phyloP scores from a whole-genome alignment of 2,329 filamentous ascomycete genomes.

The Aspergillus quadricinctus region DNA sequence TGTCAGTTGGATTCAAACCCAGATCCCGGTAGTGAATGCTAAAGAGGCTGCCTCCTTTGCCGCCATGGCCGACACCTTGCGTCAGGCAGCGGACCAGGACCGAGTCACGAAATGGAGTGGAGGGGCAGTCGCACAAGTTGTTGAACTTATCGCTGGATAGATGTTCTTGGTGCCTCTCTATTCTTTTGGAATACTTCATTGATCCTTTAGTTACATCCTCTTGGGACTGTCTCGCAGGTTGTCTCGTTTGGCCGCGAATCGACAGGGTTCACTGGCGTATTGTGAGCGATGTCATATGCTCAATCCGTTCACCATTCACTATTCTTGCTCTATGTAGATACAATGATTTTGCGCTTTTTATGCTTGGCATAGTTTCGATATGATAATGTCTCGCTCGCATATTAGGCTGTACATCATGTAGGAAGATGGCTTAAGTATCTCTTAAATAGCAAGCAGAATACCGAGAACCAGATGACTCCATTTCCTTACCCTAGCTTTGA shows the following conservation, averaged over 20 bases:
- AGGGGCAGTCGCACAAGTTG: conserved; percentile 36
- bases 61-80: conserved; percentile 56
- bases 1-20: conserved; percentile 68
- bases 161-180: background rate
- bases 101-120: conserved; percentile 65
- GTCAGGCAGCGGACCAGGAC: conserved; percentile 63
- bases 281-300: too few species aligned
- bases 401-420: background rate
- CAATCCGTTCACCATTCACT: background rate
- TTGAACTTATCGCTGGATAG: conserved; percentile 22
- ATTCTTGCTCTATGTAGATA: background rate
- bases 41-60: conserved; percentile 41
- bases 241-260: background rate
- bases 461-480: background rate
- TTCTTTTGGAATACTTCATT: background rate
- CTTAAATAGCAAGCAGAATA: background rate
- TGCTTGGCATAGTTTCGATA: background rate
- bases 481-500: background rate
- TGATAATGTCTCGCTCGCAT: background rate
- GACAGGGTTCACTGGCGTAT: too few species aligned
- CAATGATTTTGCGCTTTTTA: background rate
- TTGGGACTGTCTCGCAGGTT: background rate
- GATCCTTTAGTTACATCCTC: background rate
- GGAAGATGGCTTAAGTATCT: background rate
- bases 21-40: conserved; percentile 49